These are phyloP conservation scores for Warburgia ugandensis DNA, from an alignment of 164 flowering plant genomes.

Conservation along the genomic window DNA sequence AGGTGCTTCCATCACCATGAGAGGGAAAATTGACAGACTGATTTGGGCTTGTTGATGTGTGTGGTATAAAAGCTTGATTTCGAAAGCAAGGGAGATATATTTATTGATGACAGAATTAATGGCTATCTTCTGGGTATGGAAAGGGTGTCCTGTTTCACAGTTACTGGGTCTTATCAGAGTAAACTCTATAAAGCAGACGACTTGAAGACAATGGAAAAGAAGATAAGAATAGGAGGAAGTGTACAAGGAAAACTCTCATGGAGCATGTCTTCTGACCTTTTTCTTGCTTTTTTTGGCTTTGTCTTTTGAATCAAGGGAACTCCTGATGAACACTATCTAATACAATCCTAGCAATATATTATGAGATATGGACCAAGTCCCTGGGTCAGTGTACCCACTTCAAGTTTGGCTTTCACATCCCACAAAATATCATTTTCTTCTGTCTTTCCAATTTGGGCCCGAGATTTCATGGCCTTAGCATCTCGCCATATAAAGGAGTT, in stretches of 20 bases:
- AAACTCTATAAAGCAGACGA: background rate
- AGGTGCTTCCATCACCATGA: slow-evolving; percentile 21
- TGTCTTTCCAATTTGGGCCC: too few species aligned
- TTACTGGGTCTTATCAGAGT: slow-evolving; percentile 4
- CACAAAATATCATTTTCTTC: too few species aligned
- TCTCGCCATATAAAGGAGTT: too few species aligned
- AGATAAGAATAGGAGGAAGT: slow-evolving; percentile 1
- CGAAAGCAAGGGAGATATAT: slow-evolving; percentile 9
- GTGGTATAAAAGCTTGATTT: too few species aligned
- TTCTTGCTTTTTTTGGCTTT: background rate
- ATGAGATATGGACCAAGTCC: too few species aligned
- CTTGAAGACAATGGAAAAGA: background rate
- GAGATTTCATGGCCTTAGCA: too few species aligned
- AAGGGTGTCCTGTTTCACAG: slow-evolving; percentile 15
- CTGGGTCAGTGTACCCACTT: too few species aligned
- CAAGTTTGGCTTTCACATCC: too few species aligned
- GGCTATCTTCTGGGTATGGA: slow-evolving; percentile 21
- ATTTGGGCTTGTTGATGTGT: too few species aligned
- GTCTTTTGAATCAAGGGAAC: background rate
- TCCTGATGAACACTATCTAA: background rate
- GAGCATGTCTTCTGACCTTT: too few species aligned
- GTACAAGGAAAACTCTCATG: background rate
- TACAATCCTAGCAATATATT: too few species aligned
- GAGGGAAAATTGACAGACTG: background rate
- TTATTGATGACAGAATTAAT: slow-evolving; percentile 12